These are phyloP conservation scores for Rhodomyrtus psidioides DNA, from an alignment of 441 rosid genomes.

Conservation along the genomic window DNA sequence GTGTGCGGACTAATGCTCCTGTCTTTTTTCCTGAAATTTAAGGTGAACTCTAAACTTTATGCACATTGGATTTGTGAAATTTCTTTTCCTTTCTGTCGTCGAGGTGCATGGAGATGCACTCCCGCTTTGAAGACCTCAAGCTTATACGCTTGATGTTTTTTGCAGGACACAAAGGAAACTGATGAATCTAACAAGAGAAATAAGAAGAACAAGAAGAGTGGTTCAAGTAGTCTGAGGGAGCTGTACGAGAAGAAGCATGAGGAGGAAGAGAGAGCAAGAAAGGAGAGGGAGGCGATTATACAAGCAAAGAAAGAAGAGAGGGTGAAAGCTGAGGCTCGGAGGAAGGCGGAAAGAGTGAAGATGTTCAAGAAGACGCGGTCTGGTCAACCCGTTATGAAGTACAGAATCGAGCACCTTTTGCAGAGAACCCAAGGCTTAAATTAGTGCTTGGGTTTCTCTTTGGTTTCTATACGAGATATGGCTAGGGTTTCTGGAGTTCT, in stretches of 20 bases:
- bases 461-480: neutral
- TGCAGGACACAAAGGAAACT: constrained; percentile 24
- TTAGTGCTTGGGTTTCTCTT: neutral
- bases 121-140: neutral
- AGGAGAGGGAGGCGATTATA: constrained; percentile 54
- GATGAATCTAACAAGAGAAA: constrained; percentile 21
- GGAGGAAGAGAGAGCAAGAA: constrained; percentile 64
- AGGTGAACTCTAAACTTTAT: neutral
- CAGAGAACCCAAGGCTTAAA: constrained; percentile 52
- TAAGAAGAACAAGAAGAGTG: constrained; percentile 23
- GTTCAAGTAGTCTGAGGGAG: constrained; percentile 29
- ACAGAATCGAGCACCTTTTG: constrained; percentile 75
- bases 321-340: constrained; percentile 58
- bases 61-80: neutral
- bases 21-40: neutral
- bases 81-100: neutral
- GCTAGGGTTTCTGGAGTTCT: neutral
- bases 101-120: neutral
- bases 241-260: constrained; percentile 60
- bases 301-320: constrained; percentile 63
- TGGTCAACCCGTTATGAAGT: constrained; percentile 93
- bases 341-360: constrained; percentile 54
- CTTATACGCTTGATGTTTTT: neutral
- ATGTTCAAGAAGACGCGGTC: constrained; percentile 67
- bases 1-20: neutral